These are phyloP conservation scores for Cyclostephanos tholiformis DNA, from an alignment of 108 stramenopile genomes.

Conservation along the genomic window DNA sequence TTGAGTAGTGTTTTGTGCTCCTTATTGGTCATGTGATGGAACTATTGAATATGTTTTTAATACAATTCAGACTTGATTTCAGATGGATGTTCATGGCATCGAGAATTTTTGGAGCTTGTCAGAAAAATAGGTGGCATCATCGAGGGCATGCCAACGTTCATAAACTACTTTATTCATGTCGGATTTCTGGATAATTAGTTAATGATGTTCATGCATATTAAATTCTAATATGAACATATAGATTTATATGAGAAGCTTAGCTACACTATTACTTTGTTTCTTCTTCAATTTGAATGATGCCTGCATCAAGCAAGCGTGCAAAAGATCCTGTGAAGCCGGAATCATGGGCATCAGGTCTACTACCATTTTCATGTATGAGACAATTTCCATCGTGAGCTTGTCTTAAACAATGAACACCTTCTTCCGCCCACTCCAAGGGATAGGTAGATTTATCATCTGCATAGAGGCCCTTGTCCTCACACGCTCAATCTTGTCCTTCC, in stretches of 20 bases:
- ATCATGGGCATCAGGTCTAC: too few relatives aligned
- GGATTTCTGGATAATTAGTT: neutral
- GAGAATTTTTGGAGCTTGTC: neutral
- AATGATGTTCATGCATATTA: neutral
- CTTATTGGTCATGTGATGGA: constrained; percentile 39
- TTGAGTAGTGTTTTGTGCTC: constrained; percentile 29
- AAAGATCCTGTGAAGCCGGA: too few relatives aligned
- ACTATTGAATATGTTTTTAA: constrained; percentile 45
- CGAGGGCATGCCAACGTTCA: neutral
- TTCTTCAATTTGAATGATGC: neutral
- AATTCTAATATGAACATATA: neutral
- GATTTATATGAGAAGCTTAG: too few relatives aligned
- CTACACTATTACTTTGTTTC: neutral
- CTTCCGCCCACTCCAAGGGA: too few relatives aligned
- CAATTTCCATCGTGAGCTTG: too few relatives aligned
- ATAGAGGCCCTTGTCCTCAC: too few relatives aligned
- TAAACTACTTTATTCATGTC: neutral
- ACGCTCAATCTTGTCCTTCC: too few relatives aligned
- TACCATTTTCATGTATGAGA: too few relatives aligned
- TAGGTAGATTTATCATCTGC: too few relatives aligned
- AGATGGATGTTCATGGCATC: neutral
- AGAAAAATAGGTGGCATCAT: neutral
- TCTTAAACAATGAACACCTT: too few relatives aligned
- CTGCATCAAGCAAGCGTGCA: too few relatives aligned
- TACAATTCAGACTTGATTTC: constrained; percentile 20